phyloP scores from a whole-genome alignment of 1,284 basidiomycete genomes.

The Sphaerobolus stellatus region DNA sequence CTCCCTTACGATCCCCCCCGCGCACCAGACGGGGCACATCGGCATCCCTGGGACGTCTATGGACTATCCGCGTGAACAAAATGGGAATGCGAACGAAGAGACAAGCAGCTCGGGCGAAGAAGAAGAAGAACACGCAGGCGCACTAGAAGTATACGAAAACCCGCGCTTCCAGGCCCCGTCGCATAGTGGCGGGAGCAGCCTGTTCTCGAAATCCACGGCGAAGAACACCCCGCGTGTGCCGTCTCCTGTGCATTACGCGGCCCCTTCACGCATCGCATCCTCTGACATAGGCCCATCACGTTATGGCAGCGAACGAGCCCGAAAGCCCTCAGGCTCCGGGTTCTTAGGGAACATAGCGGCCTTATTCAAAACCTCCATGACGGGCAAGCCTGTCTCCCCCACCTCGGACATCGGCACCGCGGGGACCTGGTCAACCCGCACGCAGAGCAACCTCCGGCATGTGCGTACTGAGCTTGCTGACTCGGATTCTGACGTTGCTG shows the following conservation, averaged over 20 bases:
- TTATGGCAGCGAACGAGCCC: too few species aligned
- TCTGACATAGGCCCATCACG: constrained; percentile 5
- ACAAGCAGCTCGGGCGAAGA: constrained; percentile 24
- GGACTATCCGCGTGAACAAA: not conserved
- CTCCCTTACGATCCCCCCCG: constrained; percentile 47
- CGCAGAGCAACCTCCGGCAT: constrained; percentile 45
- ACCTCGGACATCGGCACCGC: constrained; percentile 12
- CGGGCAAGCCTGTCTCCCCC: constrained; percentile 4
- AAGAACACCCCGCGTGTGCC: constrained; percentile 1
- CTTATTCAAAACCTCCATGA: constrained; percentile 32
- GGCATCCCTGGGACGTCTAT: constrained; percentile 13
- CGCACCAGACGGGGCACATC: constrained; percentile 37
- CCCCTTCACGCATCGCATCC: not conserved
- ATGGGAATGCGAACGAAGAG: constrained; percentile 17
- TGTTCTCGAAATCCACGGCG: not conserved
- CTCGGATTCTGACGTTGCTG: not conserved
- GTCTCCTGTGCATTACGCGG: constrained; percentile 5
- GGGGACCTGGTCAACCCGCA: constrained; percentile 47
- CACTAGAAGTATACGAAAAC: constrained; percentile 62
- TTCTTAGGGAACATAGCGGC: constrained; percentile 44
- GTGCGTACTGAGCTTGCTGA: constrained; percentile 31
- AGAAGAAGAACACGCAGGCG: constrained; percentile 31
- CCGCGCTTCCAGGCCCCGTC: constrained; percentile 48
- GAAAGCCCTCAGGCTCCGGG: constrained; percentile 13
- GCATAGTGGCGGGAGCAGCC: not conserved